Evolutionary conservation across 208 protist species (phyloP).

Genomic region (Crithidia fasciculata): DNA sequence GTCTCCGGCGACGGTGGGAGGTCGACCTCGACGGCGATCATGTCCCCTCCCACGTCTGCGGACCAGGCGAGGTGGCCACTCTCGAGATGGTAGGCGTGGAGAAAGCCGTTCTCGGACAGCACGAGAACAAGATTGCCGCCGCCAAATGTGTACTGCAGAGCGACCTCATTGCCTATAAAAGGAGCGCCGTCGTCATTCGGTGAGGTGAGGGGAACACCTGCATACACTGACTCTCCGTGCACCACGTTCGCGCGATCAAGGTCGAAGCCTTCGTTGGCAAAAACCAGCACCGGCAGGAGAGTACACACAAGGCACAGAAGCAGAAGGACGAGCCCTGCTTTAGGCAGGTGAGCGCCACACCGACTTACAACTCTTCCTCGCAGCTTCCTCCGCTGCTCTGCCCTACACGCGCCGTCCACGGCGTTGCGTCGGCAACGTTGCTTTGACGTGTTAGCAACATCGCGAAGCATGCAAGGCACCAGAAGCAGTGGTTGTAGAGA

Average conservation of each 20-base stretch:
- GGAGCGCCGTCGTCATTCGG: not conserved
- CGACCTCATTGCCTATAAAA: conserved; percentile 16
- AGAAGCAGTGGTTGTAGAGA: not conserved
- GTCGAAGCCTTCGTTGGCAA: too few relatives aligned
- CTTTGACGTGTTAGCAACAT: not conserved
- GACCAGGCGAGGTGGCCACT: conserved; percentile 42
- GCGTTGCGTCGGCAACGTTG: not conserved
- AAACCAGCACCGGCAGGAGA: too few relatives aligned
- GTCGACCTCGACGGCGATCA: conserved; percentile 34
- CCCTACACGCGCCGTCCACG: not conserved
- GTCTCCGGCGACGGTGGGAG: conserved; percentile 28
- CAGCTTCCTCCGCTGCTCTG: not conserved
- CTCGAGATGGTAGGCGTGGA: conserved; percentile 52
- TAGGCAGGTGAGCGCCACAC: too few relatives aligned
- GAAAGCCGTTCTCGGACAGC: conserved; percentile 44
- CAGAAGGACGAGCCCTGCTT: too few relatives aligned
- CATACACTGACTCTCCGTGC: too few relatives aligned
- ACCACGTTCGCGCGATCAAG: too few relatives aligned
- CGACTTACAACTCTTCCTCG: too few relatives aligned
- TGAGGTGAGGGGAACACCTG: too few relatives aligned
- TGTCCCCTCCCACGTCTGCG: conserved; percentile 37
- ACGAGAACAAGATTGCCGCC: conserved; percentile 49
- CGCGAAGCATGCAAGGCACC: conserved; percentile 8
- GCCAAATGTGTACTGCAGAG: conserved; percentile 45
- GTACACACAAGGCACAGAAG: too few relatives aligned